Base-by-base conservation (phyloP, 2,329 filamentous ascomycete species). In the Aquanectria penicillioides region DNA sequence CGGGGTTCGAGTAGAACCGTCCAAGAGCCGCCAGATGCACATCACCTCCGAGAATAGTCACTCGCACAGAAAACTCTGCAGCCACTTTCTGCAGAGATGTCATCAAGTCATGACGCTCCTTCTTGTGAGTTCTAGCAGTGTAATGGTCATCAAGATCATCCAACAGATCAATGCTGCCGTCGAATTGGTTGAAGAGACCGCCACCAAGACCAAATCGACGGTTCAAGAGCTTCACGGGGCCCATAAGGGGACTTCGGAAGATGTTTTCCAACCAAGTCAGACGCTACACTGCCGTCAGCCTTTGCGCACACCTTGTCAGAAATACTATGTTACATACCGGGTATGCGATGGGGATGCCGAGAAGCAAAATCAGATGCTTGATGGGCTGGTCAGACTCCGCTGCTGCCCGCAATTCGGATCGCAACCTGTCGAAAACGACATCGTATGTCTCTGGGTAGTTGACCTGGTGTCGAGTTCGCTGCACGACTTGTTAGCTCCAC, bases 201-300 rank as follows among this genome's bases (percentile, higher is more conserved):
- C 93, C 94, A 5, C 90, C 86, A 38, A 97, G 78, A 55, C 94
- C 94, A 66, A 98, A 97, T 22, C 94, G 87, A 74, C 94, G 91
- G 80, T 97, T 95, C 68, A 97, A 75, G 62, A 98, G 89, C 71
- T 93, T 94, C 72, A 97, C 87, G 0, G 94, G 93, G 0, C 90
- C 93, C 71, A 97, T 94, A 20, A 97, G 67, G 1, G 94, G 94
- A 60, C 92, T 96, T 13, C 86, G 85, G 67, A 98, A 86, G 57
- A 97, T 91, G 71, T 97, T 97, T 74, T 98, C 94, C 5, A 97
- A 83, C 94, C 94, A 97, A n/a, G 94, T 95, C 51, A 97, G 83
- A 67, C 94, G 92, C 83, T 88, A 63, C 6, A 15, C 25, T 57
- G 12, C 28, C 6, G 52, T 69, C 33, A 66, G 61, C n/a, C n/a